phyloP scores from a whole-genome alignment of 441 rosid species.

The Erysimum pusillum region DNA sequence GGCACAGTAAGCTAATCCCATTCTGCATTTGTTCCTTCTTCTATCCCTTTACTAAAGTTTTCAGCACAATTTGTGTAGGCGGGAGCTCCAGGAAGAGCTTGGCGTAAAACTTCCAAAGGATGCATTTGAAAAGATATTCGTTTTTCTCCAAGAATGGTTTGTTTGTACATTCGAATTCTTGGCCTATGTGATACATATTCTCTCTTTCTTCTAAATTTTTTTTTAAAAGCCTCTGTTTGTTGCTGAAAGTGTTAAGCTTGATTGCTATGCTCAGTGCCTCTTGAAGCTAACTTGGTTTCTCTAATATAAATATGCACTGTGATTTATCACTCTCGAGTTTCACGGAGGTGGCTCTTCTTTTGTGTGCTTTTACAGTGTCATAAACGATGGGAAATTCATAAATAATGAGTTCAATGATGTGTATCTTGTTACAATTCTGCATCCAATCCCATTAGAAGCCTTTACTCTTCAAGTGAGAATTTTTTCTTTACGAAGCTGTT shows the following conservation, averaged over 20 bases:
- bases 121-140: constrained; percentile 84
- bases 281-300: constrained; percentile 19
- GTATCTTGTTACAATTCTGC: constrained; percentile 76
- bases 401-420: constrained; percentile 90
- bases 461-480: constrained; percentile 87
- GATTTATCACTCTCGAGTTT: not conserved
- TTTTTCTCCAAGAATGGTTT: constrained; percentile 84
- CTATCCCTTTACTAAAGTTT: not conserved
- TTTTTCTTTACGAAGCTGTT: not conserved
- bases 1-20: constrained; percentile 63
- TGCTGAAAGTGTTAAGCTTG: constrained; percentile 10
- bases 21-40: constrained; percentile 21
- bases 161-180: constrained; percentile 47
- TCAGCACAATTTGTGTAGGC: constrained; percentile 47
- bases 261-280: constrained; percentile 19
- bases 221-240: constrained; percentile 11
- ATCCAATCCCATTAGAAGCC: constrained; percentile 92
- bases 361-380: constrained; percentile 62
- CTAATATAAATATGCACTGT: not conserved
- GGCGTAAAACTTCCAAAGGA: constrained; percentile 85
- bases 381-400: constrained; percentile 77
- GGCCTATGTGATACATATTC: not conserved
- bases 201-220: constrained; percentile 1
- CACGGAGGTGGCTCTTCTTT: constrained; percentile 26
- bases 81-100: constrained; percentile 93